Evolutionary conservation across 2,329 filamentous ascomycete species (phyloP).

Genomic region (Purpureocillium lavendulum): DNA sequence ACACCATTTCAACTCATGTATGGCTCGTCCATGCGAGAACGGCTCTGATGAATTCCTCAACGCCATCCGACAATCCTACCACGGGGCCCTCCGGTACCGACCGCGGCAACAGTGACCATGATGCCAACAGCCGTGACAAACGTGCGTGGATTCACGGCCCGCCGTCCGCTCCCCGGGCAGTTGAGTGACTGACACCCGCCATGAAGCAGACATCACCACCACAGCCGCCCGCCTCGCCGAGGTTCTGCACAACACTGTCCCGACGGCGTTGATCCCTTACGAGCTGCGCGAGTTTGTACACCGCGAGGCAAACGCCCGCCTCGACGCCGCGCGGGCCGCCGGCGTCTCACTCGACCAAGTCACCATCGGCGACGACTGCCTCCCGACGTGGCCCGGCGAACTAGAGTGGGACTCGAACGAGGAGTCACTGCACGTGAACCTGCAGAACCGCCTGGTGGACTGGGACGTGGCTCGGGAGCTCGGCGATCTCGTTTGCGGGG

Average conservation of each 20-base stretch:
- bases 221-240: slow-evolving; percentile 5
- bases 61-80: no score
- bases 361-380: slow-evolving; percentile 17
- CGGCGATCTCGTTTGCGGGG: slow-evolving; percentile 9
- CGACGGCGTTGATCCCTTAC: slow-evolving; percentile 12
- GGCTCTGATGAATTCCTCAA: no score
- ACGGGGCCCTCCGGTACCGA: no score
- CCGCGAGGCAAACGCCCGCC: slow-evolving; percentile 12
- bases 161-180: not conserved
- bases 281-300: slow-evolving; percentile 13
- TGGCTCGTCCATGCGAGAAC: no score
- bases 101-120: no score
- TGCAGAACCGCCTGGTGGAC: slow-evolving; percentile 16
- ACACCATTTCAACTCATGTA: no score
- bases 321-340: slow-evolving; percentile 11
- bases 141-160: not conserved
- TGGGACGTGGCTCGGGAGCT: slow-evolving; percentile 10
- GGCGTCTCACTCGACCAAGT: slow-evolving; percentile 11
- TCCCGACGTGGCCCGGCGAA: slow-evolving; percentile 17
- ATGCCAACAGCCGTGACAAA: no score
- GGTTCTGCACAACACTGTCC: slow-evolving; percentile 9
- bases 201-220: not conserved
- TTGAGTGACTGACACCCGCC: slow-evolving; percentile 1
- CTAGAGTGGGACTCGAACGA: slow-evolving; percentile 14
- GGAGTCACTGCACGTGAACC: slow-evolving; percentile 13